Evolutionary conservation across 129 eudicot species (phyloP).

Genomic region (Arctium lappa): DNA sequence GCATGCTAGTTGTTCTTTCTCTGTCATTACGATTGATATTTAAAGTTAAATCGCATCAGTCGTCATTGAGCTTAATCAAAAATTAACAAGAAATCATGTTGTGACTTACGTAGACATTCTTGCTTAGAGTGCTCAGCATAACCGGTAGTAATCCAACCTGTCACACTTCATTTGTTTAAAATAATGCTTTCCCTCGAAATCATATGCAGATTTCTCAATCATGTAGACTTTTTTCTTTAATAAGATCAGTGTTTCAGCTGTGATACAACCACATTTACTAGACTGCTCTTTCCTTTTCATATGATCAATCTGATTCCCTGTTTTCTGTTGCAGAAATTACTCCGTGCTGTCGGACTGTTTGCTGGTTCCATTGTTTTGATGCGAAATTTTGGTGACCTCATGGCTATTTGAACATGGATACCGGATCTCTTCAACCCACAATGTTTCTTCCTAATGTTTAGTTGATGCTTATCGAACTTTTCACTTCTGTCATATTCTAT

Average conservation of each 20-base stretch:
- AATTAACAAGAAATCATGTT: not conserved
- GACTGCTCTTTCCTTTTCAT: not conserved
- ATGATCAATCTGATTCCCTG: not conserved
- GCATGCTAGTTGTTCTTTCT: not conserved
- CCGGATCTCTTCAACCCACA: not conserved
- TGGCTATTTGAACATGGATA: conserved; percentile 31
- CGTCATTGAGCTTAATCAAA: not conserved
- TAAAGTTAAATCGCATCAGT: not conserved
- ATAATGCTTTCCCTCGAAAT: not conserved
- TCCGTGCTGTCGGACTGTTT: conserved; percentile 43
- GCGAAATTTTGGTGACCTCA: conserved; percentile 48
- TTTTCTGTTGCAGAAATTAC: conserved; percentile 41
- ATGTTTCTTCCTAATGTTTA: not conserved
- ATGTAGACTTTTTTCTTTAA: not conserved
- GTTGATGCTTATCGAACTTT: not conserved
- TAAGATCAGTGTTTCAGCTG: not conserved
- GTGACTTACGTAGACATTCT: not conserved
- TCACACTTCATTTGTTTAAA: not conserved
- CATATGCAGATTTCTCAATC: not conserved
- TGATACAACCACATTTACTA: not conserved
- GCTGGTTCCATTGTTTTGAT: conserved; percentile 51
- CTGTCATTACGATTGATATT: not conserved
- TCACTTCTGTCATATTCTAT: not conserved
- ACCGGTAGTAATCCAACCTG: not conserved
- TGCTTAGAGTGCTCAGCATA: not conserved